These are phyloP conservation scores for Protostelium mycophagum DNA, from an alignment of 78 protist genomes.

Conservation along the genomic window DNA sequence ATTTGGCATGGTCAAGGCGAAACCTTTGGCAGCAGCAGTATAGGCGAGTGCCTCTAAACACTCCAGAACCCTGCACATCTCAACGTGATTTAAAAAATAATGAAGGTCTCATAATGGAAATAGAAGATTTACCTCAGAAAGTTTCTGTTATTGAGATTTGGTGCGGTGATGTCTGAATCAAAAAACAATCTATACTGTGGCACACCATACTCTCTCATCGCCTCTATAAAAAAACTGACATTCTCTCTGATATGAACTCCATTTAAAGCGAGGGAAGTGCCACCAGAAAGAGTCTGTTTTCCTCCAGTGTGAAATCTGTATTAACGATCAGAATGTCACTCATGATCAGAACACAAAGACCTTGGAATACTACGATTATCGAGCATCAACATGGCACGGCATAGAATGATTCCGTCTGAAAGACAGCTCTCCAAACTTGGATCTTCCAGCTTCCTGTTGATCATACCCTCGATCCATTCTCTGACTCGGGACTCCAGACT, in stretches of 20 bases:
- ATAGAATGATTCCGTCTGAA: not conserved
- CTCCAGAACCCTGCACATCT: not conserved
- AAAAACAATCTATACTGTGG: not conserved
- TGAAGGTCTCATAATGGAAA: not conserved
- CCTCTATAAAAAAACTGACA: not conserved
- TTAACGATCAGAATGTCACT: no score
- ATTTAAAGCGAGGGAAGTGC: not conserved
- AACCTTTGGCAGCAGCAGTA: not conserved
- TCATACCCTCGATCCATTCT: not conserved
- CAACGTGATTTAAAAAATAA: no score
- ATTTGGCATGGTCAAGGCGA: not conserved
- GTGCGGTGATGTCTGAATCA: not conserved
- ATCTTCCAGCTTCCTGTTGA: not conserved
- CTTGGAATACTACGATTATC: not conserved
- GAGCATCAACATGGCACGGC: not conserved
- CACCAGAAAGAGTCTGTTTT: not conserved
- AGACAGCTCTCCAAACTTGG: not conserved
- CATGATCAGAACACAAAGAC: no score
- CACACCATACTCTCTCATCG: not conserved
- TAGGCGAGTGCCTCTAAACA: not conserved
- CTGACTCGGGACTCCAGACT: not conserved
- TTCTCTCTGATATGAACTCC: not conserved
- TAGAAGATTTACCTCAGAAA: not conserved
- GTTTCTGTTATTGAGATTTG: not conserved
- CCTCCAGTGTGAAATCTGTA: not conserved